Conservation (phyloP, 2,329 filamentous ascomycete genomes). For the Helotiales sp. region DNA sequence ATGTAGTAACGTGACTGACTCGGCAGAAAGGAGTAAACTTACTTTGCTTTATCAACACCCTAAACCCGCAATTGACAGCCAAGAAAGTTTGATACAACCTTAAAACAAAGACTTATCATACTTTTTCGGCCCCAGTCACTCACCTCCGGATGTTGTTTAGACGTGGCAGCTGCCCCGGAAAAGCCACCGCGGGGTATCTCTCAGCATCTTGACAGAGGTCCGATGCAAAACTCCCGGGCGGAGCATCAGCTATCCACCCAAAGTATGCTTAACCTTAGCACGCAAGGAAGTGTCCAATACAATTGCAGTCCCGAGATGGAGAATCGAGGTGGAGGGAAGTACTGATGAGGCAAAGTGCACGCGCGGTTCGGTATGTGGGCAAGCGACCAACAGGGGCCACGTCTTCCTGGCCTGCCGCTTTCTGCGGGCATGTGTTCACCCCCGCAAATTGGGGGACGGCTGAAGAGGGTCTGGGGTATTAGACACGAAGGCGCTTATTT, state of each 20-base stretch:
- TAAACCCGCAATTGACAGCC: too few species aligned
- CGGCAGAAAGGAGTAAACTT: too few species aligned
- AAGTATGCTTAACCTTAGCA: not conserved
- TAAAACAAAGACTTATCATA: too few species aligned
- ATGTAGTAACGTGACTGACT: too few species aligned
- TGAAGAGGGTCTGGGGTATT: not conserved
- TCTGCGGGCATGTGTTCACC: not conserved
- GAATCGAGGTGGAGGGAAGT: not conserved
- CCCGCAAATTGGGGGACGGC: not conserved
- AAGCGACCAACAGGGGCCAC: not conserved
- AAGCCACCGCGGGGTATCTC: not conserved
- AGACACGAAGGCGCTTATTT: not conserved
- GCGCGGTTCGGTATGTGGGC: not conserved
- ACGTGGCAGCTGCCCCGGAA: not conserved
- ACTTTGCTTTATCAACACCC: too few species aligned
- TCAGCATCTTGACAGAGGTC: not conserved
- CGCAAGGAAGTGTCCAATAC: too few species aligned
- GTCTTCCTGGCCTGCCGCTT: not conserved
- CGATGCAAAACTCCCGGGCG: not conserved
- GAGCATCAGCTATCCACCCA: not conserved
- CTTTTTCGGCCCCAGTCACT: too few species aligned
- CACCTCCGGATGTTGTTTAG: not conserved
- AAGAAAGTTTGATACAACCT: too few species aligned
- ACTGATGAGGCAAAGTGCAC: not conserved
- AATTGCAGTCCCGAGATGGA: not conserved